Base-by-base conservation (phyloP, 2,329 filamentous ascomycete species). In the Amauroascus verrucosus region DNA sequence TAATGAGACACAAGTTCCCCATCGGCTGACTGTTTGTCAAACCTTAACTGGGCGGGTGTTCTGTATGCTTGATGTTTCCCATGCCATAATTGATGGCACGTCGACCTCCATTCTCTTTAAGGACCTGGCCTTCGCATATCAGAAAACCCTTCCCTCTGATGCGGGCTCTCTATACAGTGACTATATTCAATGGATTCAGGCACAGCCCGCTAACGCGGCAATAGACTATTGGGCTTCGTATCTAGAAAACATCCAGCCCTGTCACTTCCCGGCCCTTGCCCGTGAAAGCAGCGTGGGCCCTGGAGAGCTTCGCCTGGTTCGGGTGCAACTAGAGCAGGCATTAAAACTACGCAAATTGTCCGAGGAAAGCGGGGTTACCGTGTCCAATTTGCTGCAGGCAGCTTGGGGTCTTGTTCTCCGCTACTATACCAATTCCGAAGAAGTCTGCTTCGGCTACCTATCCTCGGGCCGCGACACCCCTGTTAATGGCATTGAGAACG, bases 361-460 rank as follows among this genome's bases (percentile, higher is more conserved):
- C 22, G n/a, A 30, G 26, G 9, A 3, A 2, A 26, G 16, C 9
- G 30, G 30, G 16, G 3, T 48, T 16, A 48, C 46, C 1, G 7
- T 48, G n/a, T 50, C 51, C 61, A 48, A 48, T 38, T 20, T 48
- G n/a, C 33, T 48, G 9, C 46, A 48, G 8, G 14, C 26, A 14
- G 40, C 30, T 38, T 52, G 78, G 78, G 74, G 72, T 1, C 66
- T 80, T 18, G 68, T 77, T 0, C 60, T 81, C 2, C 68, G 72
- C 1, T 64, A 64, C 3, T 78, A 77, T 57, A 76, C 76, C 1
- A 71, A 71, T 0, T 63, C 66, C 0, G 65, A 67, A 2, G 72
- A 77, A 38, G 70, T 79, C 0, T 76, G 73, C 28, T 81, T 80
- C 55, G 78, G 78, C 1, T 76, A 79, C 53, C 70, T 79, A 0